Base-by-base conservation (phyloP, 345 rosid genomes). In the Corymbia maculata region DNA sequence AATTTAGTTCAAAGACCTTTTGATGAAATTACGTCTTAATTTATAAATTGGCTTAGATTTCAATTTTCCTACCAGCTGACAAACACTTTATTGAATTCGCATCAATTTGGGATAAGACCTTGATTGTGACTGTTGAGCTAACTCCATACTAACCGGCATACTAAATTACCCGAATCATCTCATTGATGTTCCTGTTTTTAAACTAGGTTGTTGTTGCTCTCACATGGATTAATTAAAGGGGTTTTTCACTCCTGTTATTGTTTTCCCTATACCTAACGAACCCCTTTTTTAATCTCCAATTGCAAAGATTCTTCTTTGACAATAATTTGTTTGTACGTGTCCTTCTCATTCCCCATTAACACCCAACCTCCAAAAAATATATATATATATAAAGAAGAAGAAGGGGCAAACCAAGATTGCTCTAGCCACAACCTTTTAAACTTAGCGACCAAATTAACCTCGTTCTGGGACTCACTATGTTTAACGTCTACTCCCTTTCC, bases 311-410 rank as follows among this genome's bases (percentile, higher is more conserved):
- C 47, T 70, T 36, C 4, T 70, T 70, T 9, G 82, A 17, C 82
- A 70, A 70, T 9, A 17, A 70, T 8, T 36, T 36, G 80, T 17
- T 8, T 3, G 24, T 19, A 9, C 4, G 22, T 17, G 26, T 17
- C 82, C 24, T 16, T 70, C 80, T 70, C 13, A 7, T 32, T 7
- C 26, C 47, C 82, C 82, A 32, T 36, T 0, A 5, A 36, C 47
- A 17, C 47, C 44, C 47, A 17, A 9, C 47, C 47, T 70, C 13
- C 10, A 9, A 4, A 68, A n/a, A 36, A 70, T n/a, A 55, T 55
- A 12, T 26, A 55, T 19, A 22, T 0, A 22, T 45, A 21, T 49
- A 36, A 36, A 13, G 7, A 30, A 68, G 4, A 14, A 3, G 13
- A 44, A n/a, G 79, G 79, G 79, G 22, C 79, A 68, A 15, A 15